Base-by-base conservation (phyloP, 805 yeast genomes). In the Vanderwaltozyma tropicalis region DNA sequence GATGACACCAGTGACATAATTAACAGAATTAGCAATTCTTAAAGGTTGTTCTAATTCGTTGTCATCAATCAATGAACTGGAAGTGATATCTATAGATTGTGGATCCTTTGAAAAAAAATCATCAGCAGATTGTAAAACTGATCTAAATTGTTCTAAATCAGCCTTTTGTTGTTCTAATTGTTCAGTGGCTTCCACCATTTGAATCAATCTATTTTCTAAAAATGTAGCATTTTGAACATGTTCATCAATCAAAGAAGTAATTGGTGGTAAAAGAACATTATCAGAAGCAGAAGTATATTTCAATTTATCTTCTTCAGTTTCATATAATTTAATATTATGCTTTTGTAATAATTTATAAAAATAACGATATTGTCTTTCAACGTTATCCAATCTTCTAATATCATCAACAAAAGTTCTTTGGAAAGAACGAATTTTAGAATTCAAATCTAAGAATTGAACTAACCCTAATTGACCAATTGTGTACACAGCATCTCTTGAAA, bases 331-430 rank as follows among this genome's bases (percentile, higher is more conserved):
- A 32, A 76, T 69, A 12, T 63, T 63, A 46, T 72, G 76, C 31
- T 68, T 65, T 37, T 66, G 66, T 35, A 82, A 68, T 34, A 76
- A 68, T 1, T 61, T 50, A 43, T 69, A 68, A 49, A 75, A 61
- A 45, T 65, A 73, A 27, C 82, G 68, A 38, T 79, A 71, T 59
- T 89, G 97, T 44, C 96, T 78, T 59, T 87, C 85, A n/a, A 80
- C 74, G 55, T 86, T 82, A 59, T 89, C 96, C 38, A 84, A 67
- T 41, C 72, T 71, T 52, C 95, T 76, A 43, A 86, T 76, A 52
- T 92, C 97, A 52, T 78, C 76, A 41, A 92, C 96, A 60, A 82
- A 92, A 2, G 89, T 70, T 44, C 98, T 74, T 64, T 89, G 97
- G 64, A 92, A 92, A 24, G 84, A 73, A 49, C 78, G 79, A 32